Evolutionary conservation across 306 rosid species (phyloP).

Genomic region (Trichosanthes cucumerina): DNA sequence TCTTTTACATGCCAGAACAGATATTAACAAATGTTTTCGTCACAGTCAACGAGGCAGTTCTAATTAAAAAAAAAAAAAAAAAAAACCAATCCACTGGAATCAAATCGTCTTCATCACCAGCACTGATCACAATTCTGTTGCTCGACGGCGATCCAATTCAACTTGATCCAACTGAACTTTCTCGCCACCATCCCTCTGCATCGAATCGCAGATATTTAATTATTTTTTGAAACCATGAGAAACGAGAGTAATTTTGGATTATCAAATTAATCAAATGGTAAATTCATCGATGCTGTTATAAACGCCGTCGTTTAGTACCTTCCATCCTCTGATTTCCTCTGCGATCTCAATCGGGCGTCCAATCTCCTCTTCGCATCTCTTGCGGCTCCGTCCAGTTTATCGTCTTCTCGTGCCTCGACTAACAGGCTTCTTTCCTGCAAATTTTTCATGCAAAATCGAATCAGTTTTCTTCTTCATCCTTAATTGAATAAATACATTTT

Average conservation of each 20-base stretch:
- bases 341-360: constrained; percentile 45
- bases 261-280: background rate
- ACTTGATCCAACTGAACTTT: background rate
- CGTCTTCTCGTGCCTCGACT: constrained; percentile 27
- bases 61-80: background rate
- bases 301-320: constrained; percentile 1
- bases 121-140: background rate
- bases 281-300: background rate
- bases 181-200: background rate
- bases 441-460: background rate
- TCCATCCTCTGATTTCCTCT: constrained; percentile 18
- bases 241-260: background rate
- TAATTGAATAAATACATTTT: background rate
- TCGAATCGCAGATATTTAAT: background rate
- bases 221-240: background rate
- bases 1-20: background rate
- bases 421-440: constrained; percentile 26
- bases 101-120: background rate
- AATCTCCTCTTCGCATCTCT: constrained; percentile 67
- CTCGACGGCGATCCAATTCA: background rate
- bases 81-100: background rate
- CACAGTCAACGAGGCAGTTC: background rate
- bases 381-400: constrained; percentile 44
- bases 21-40: background rate
- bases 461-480: too few relatives aligned